A percentile compares a stretch with the other conserved stretches of the same genome.
These are phyloP conservation scores for Chrysoporthe puriensis DNA, from an alignment of 2,329 filamentous ascomycete genomes.

Conservation along the genomic window DNA sequence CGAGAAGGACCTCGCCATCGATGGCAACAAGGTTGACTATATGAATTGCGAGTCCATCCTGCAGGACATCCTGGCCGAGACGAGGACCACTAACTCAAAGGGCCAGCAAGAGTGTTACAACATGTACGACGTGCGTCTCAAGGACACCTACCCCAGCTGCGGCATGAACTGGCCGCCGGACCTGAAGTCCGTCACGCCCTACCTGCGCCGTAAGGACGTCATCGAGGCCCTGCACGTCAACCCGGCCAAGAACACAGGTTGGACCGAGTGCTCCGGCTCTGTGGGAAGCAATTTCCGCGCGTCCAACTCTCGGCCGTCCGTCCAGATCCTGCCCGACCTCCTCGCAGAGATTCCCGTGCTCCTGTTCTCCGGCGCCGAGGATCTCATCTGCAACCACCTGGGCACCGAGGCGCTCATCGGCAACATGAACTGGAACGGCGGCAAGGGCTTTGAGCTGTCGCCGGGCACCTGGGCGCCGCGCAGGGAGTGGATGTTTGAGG, in stretches of 20 bases:
- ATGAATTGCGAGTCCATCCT: conserved; percentile 77
- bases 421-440: conserved; percentile 90
- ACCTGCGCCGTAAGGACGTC: conserved; percentile 83
- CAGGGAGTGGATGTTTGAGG: conserved; percentile 92
- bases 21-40: conserved; percentile 66
- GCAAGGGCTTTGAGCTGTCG: conserved; percentile 85
- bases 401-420: conserved; percentile 91
- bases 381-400: conserved; percentile 96
- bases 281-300: conserved; percentile 75
- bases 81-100: conserved; percentile 54
- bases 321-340: conserved; percentile 76
- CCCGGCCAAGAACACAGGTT: conserved; percentile 79
- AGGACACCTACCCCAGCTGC: conserved; percentile 79
- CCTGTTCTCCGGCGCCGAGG: conserved; percentile 90
- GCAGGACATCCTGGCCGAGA: conserved; percentile 69
- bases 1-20: conserved; percentile 58
- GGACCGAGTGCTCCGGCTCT: conserved; percentile 85
- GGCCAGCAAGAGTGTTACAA: conserved; percentile 72
- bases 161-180: conserved; percentile 99
- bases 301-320: conserved; percentile 71
- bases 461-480: conserved; percentile 91
- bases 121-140: conserved; percentile 95
- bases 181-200: conserved; percentile 75
- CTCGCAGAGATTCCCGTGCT: conserved; percentile 77
- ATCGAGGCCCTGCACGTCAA: conserved; percentile 80